Evolutionary conservation across 78 protist genomes (phyloP), one percentile per base, ranked within the genome.

Genomic region (Dictyostelium discoideum): DNA sequence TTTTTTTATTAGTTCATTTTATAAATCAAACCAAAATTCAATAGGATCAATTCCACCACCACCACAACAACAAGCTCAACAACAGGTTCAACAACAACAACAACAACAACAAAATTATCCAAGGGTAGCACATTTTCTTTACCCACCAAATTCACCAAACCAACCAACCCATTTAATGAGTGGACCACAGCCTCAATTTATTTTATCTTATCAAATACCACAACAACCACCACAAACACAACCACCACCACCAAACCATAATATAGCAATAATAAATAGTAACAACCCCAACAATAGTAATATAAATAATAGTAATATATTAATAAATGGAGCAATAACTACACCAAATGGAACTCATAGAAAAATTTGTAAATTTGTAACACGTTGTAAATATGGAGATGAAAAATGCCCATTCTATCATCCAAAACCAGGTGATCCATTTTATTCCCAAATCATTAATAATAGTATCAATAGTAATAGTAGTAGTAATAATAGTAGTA

Each of bases 281-380:
- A 77, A 37, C n/a, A 77, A 40, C 44, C 26, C 44, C 40, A 77
- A 77, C 20, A 77, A 32, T 18, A 77, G n/a, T 20, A 69, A 24
- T 69, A 69, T 69, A 69, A 77, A 29, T 77, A 77, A 77, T 77
- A 73, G 79, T 29, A 77, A 14, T 39, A 39, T 39, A 39, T 50
- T 18, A 39, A 37, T 26, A 5, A 37, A 37, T 37, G 44, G 50
- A 77, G 83, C 11, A 77, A 77, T 77, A 5, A 20, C 42, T 26
- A 26, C 87, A 81, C 72, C 86, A 82, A n/a, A n/a, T 13, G 20
- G 18, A 11, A 16, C 40, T 20, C 16, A 20, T 3, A 82, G 73
- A 82, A 82, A 82, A 82, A 22, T 84, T 54, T 84, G 87, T 84
- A 84, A 84, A 84, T 84, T 84, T 84, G n/a, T 84, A 24, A 60